phyloP scores from a whole-genome alignment of 2,329 filamentous ascomycete species.

The Achaetomium macrosporum region DNA sequence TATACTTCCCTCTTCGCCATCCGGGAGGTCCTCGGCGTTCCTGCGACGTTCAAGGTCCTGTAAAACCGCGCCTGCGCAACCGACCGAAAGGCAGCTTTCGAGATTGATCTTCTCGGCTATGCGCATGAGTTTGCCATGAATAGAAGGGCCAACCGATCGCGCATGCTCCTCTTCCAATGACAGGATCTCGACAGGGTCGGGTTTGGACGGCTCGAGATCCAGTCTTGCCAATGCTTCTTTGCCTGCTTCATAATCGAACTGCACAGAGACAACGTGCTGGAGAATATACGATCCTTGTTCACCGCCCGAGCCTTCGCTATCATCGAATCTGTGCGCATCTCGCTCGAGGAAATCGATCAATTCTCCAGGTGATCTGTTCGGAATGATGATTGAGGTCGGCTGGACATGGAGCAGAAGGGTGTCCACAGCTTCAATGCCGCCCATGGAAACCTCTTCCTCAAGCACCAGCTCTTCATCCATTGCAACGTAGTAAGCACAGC shows the following conservation, averaged over 20 bases:
- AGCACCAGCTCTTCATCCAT: slow-evolving; percentile 65
- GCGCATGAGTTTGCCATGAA: slow-evolving; percentile 59
- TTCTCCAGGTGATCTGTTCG: slow-evolving; percentile 39
- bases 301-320: slow-evolving; percentile 17
- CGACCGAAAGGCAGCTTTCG: slow-evolving; percentile 67
- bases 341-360: slow-evolving; percentile 34
- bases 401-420: slow-evolving; percentile 50
- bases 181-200: slow-evolving; percentile 55
- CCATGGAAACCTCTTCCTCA: slow-evolving; percentile 68
- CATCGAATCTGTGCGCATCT: slow-evolving; percentile 29
- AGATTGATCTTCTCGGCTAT: slow-evolving; percentile 67
- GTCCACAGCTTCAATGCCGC: slow-evolving; percentile 63
- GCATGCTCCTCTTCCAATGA: slow-evolving; percentile 26
- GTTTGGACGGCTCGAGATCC: slow-evolving; percentile 42
- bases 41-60: slow-evolving; percentile 66
- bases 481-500: slow-evolving; percentile 78
- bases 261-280: slow-evolving; percentile 61
- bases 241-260: slow-evolving; percentile 65
- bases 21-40: slow-evolving; percentile 56
- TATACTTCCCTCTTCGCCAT: slow-evolving; percentile 47
- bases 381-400: slow-evolving; percentile 51
- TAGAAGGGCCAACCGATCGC: slow-evolving; percentile 41
- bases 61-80: slow-evolving; percentile 84
- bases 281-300: slow-evolving; percentile 39
- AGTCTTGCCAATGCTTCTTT: slow-evolving; percentile 60